Conservation (phyloP, 352 stramenopile genomes). For the Aphanomyces stellatus region DNA sequence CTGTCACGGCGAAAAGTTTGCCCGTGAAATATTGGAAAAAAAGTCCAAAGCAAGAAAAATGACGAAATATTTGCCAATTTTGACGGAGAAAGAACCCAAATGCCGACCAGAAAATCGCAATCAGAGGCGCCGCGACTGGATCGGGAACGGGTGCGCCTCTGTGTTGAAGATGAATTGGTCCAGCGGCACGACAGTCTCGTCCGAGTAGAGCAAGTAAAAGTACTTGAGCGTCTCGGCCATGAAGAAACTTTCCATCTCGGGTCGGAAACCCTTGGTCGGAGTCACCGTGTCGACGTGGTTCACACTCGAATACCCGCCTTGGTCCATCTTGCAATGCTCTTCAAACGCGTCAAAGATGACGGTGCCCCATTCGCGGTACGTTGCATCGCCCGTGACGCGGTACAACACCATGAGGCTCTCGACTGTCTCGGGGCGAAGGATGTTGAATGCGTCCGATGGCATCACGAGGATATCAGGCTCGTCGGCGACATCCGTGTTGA, state of each 20-base stretch:
- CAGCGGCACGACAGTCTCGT: conserved; percentile 58
- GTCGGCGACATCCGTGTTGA: conserved; percentile 45
- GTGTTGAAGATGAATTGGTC: conserved; percentile 87
- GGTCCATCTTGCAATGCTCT: conserved; percentile 52
- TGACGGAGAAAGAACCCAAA: neutral
- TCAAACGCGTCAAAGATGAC: conserved; percentile 84
- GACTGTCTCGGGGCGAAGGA: conserved; percentile 86
- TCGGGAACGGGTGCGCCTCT: conserved; percentile 56
- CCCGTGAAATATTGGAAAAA: neutral
- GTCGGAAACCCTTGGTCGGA: conserved; percentile 33
- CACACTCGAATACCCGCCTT: conserved; percentile 56
- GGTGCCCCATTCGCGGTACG: conserved; percentile 79
- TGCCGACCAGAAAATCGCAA: neutral
- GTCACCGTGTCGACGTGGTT: conserved; percentile 43
- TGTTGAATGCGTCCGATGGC: conserved; percentile 61
- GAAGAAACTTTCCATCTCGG: conserved; percentile 90
- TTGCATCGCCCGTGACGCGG: conserved; percentile 81
- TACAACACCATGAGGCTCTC: conserved; percentile 90
- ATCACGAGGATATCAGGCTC: conserved; percentile 48
- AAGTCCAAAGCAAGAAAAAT: neutral
- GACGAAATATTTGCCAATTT: no score
- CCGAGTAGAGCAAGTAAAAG: conserved; percentile 86
- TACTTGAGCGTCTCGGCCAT: conserved; percentile 93
- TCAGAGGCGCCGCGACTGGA: neutral
- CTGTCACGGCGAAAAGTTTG: no score